A percentile compares a stretch with the other conserved stretches of the same genome.
These are phyloP conservation scores for Nakaseomyces bracarensis DNA, from an alignment of 1,139 yeast genomes.

Conservation along the genomic window DNA sequence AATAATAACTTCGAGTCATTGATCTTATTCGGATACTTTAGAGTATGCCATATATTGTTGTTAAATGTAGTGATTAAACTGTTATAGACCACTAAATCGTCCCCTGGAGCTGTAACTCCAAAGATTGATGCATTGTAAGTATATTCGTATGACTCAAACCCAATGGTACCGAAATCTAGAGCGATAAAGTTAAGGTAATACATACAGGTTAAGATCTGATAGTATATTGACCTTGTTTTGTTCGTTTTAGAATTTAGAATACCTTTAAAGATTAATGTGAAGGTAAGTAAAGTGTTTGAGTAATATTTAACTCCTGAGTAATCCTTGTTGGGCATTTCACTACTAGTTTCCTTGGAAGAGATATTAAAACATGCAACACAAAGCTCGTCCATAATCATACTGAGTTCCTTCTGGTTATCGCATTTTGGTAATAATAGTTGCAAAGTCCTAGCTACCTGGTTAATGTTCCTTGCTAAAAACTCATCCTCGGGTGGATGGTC, in stretches of 20 bases:
- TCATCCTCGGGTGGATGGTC: conserved; percentile 7
- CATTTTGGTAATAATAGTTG: conserved; percentile 8
- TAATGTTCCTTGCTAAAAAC: conserved; percentile 2
- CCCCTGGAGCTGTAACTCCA: conserved; percentile 1
- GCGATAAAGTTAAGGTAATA: conserved; percentile 23
- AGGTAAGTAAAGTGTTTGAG: conserved; percentile 19
- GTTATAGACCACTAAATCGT: conserved; percentile 6
- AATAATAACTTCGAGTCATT: conserved; percentile 22
- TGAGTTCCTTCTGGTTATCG: conserved; percentile 2
- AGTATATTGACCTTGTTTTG: conserved; percentile 12
- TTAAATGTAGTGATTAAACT: conserved; percentile 6
- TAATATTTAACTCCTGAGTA: conserved; percentile 16
- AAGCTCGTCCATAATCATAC: conserved; percentile 8
- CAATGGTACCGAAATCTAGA: conserved; percentile 24
- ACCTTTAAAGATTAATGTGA: conserved; percentile 19
- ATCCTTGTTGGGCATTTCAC: conserved; percentile 11
- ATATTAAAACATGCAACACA: conserved; percentile 13
- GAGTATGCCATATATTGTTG: conserved; percentile 12
- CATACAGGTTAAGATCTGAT: conserved; percentile 16
- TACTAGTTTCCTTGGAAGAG: conserved; percentile 13
- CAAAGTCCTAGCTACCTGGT: conserved; percentile 6
- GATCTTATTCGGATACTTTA: conserved; percentile 14
- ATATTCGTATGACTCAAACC: conserved; percentile 25
- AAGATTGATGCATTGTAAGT: conserved; percentile 14
- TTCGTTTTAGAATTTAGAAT: conserved; percentile 12